Evolutionary conservation across 164 flowering plant genomes (phyloP).

Genomic region (Taxillus chinensis): DNA sequence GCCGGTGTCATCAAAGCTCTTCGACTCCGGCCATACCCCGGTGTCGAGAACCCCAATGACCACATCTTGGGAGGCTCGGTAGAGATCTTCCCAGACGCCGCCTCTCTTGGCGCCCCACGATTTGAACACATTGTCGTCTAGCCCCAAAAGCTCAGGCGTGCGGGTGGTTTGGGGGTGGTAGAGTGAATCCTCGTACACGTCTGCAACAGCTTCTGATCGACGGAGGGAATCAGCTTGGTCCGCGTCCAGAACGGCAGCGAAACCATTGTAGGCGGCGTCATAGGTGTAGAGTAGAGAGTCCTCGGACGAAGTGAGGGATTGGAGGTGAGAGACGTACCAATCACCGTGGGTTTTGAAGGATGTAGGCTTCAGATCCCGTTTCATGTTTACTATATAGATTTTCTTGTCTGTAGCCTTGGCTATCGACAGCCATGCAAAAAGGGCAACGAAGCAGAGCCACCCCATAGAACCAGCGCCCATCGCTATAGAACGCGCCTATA

Average conservation of each 20-base stretch:
- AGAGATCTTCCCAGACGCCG: neutral
- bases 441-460: neutral
- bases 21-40: neutral
- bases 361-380: neutral
- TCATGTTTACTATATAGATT: neutral
- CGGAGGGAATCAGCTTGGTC: neutral
- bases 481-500: too few relatives aligned
- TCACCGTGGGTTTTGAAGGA: neutral
- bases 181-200: too few relatives aligned
- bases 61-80: neutral
- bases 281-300: neutral
- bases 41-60: neutral
- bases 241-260: neutral
- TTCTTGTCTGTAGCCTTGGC: neutral
- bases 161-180: too few relatives aligned
- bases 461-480: neutral
- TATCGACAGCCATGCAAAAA: neutral
- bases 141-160: too few relatives aligned
- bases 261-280: neutral
- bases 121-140: too few relatives aligned
- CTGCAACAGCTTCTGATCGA: neutral
- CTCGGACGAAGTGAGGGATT: neutral
- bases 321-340: neutral
- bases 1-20: neutral
- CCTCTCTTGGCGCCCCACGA: too few relatives aligned